phyloP scores from a whole-genome alignment of 2,329 filamentous ascomycete genomes.

The Polytolypa hystricis region DNA sequence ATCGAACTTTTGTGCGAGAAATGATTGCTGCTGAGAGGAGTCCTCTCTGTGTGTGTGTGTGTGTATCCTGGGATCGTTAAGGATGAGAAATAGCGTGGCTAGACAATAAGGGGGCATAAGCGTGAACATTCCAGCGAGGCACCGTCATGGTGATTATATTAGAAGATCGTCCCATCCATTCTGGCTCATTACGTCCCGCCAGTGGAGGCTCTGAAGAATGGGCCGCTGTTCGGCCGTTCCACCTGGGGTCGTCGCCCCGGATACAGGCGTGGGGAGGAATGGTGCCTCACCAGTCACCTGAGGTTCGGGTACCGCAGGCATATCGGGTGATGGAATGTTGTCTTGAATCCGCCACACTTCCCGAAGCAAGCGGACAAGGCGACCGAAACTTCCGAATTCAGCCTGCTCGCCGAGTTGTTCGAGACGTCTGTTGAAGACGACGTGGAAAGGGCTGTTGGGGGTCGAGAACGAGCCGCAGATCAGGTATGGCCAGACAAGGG shows the following conservation, averaged over 20 bases:
- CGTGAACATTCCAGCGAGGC: too few species aligned
- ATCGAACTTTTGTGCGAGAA: too few species aligned
- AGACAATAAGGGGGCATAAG: too few species aligned
- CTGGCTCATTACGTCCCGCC: constrained; percentile 83
- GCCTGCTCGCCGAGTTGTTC: constrained; percentile 64
- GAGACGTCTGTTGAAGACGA: constrained; percentile 65
- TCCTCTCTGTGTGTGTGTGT: too few species aligned
- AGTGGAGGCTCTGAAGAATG: constrained; percentile 54
- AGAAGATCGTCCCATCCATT: constrained; percentile 86
- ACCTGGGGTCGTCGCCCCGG: constrained; percentile 3
- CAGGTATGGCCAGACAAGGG: constrained; percentile 85
- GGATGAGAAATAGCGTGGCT: too few species aligned
- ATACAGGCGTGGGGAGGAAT: constrained; percentile 4
- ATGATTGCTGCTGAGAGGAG: too few species aligned
- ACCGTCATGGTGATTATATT: constrained; percentile 46
- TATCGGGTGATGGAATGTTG: constrained; percentile 31
- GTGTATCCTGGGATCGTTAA: too few species aligned
- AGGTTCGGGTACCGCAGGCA: neutral
- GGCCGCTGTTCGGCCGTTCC: constrained; percentile 2
- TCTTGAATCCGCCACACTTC: constrained; percentile 75
- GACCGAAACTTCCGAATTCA: constrained; percentile 73
- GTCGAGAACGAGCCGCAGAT: constrained; percentile 71
- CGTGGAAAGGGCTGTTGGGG: constrained; percentile 62
- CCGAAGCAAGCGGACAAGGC: constrained; percentile 63
- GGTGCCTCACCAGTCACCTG: neutral